Evolutionary conservation across 2,329 filamentous ascomycete genomes (phyloP).

Genomic region (Sclerotiophoma versabilis): DNA sequence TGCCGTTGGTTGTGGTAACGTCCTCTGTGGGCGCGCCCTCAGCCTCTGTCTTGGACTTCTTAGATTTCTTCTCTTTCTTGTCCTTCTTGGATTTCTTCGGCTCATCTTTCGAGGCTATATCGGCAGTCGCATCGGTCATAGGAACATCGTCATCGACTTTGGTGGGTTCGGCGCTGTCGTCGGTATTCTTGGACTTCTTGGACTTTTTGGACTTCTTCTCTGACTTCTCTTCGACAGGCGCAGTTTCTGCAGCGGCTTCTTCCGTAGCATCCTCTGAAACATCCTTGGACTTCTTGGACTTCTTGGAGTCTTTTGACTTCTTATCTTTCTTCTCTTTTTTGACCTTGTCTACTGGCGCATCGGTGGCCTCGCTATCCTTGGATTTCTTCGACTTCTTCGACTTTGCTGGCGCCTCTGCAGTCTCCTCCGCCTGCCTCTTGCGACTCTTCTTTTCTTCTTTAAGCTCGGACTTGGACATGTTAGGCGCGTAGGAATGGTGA

Average conservation of each 20-base stretch:
- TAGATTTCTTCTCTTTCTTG: constrained; percentile 33
- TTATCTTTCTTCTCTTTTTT: constrained; percentile 37
- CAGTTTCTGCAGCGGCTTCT: constrained; percentile 22
- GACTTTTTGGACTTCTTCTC: constrained; percentile 32
- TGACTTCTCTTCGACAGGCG: constrained; percentile 26
- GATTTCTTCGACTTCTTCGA: constrained; percentile 40
- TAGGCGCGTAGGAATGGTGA: constrained; percentile 15
- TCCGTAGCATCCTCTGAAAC: constrained; percentile 20
- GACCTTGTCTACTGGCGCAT: constrained; percentile 24
- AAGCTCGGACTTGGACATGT: constrained; percentile 33
- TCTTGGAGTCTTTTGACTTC: constrained; percentile 32
- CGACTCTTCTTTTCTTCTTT: constrained; percentile 44
- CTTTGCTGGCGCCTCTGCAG: constrained; percentile 18
- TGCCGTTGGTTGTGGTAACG: constrained; percentile 10
- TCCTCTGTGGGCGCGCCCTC: constrained; percentile 21
- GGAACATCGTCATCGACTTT: constrained; percentile 23
- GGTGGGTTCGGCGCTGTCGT: constrained; percentile 21
- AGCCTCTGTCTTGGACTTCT: constrained; percentile 26
- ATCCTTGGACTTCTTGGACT: constrained; percentile 43
- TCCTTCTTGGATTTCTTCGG: constrained; percentile 36
- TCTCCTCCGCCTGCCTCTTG: constrained; percentile 41
- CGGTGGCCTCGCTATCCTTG: constrained; percentile 24
- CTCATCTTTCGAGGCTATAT: constrained; percentile 25
- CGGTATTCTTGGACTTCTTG: constrained; percentile 36
- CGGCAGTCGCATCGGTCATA: constrained; percentile 28